Percentiles rank a stretch among this genome's conserved stretches.
Evolutionary conservation across 2,329 filamentous ascomycete species (phyloP).

Genomic region (Monilinia vaccinii-corymbosi): DNA sequence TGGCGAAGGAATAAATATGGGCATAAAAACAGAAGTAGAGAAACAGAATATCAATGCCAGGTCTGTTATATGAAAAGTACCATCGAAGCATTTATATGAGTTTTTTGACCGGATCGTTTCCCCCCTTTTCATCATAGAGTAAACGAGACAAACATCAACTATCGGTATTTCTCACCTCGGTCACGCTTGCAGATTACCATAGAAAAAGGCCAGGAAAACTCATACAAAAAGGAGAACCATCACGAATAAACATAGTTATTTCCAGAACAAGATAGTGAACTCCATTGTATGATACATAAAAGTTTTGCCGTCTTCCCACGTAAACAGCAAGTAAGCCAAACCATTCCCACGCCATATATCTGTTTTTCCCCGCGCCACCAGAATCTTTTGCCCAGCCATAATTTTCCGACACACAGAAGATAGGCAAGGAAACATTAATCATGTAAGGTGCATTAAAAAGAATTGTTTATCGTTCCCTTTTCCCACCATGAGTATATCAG

Average conservation of each 20-base stretch:
- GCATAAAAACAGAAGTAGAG: neutral
- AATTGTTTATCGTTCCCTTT: slow-evolving; percentile 19
- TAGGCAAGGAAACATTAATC: slow-evolving; percentile 27
- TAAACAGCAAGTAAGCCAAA: slow-evolving; percentile 23
- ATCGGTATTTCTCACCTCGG: neutral
- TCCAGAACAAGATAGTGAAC: slow-evolving; percentile 17
- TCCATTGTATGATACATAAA: slow-evolving; percentile 30
- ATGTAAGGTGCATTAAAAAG: slow-evolving; percentile 28
- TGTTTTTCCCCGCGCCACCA: slow-evolving; percentile 19
- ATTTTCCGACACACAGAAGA: slow-evolving; percentile 18
- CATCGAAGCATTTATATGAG: neutral
- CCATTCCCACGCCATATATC: slow-evolving; percentile 26
- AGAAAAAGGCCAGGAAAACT: neutral
- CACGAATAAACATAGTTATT: neutral
- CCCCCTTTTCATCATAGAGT: neutral
- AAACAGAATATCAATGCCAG: neutral
- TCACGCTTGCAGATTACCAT: neutral
- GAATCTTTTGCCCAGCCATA: slow-evolving; percentile 17
- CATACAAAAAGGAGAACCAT: neutral
- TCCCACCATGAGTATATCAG: slow-evolving; percentile 20
- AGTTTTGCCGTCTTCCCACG: slow-evolving; percentile 13
- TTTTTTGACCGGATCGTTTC: neutral
- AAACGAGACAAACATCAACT: neutral
- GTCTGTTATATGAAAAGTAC: neutral
- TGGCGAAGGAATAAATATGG: slow-evolving; percentile 17